phyloP scores from a whole-genome alignment of 2,329 filamentous ascomycete genomes.

The Penicillium nordicum region DNA sequence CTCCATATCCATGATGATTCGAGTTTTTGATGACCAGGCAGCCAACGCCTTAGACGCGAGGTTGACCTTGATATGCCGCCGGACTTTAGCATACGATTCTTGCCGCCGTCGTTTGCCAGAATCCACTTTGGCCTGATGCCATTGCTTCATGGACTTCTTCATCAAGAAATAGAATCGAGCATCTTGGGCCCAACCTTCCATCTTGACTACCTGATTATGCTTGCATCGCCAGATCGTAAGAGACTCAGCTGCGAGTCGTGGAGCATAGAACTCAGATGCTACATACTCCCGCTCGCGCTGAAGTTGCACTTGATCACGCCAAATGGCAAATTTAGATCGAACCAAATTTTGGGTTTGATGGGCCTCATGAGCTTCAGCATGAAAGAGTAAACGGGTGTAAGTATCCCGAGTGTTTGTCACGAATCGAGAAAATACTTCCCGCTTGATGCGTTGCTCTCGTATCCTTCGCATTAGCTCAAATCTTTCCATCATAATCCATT shows the following conservation, averaged over 20 bases:
- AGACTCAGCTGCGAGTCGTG: slow-evolving; percentile 41
- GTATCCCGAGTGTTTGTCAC: slow-evolving; percentile 38
- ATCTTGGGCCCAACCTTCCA: slow-evolving; percentile 54
- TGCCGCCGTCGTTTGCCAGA: slow-evolving; percentile 52
- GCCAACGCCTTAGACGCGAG: slow-evolving; percentile 46
- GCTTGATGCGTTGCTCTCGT: slow-evolving; percentile 39
- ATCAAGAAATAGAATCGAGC: slow-evolving; percentile 56
- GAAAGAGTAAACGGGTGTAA: slow-evolving; percentile 37
- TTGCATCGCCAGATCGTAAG: slow-evolving; percentile 39
- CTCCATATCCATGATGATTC: slow-evolving; percentile 35
- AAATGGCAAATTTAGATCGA: slow-evolving; percentile 34
- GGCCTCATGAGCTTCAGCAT: slow-evolving; percentile 36
- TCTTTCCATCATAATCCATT: slow-evolving; percentile 56
- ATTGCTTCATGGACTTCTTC: slow-evolving; percentile 49
- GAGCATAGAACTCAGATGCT: slow-evolving; percentile 44
- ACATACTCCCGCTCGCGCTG: slow-evolving; percentile 42
- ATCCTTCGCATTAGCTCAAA: slow-evolving; percentile 40
- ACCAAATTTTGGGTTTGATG: slow-evolving; percentile 34
- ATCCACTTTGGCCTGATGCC: slow-evolving; percentile 50
- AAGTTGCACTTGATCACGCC: slow-evolving; percentile 37
- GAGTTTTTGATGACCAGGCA: slow-evolving; percentile 37
- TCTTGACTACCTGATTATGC: slow-evolving; percentile 43
- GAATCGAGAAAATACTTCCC: slow-evolving; percentile 40
- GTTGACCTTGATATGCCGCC: slow-evolving; percentile 53
- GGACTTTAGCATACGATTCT: slow-evolving; percentile 54